Evolutionary conservation across 2,329 filamentous ascomycete species (phyloP), one percentile per base, ranked within the genome.

Genomic region (Magnaporthales sp.): DNA sequence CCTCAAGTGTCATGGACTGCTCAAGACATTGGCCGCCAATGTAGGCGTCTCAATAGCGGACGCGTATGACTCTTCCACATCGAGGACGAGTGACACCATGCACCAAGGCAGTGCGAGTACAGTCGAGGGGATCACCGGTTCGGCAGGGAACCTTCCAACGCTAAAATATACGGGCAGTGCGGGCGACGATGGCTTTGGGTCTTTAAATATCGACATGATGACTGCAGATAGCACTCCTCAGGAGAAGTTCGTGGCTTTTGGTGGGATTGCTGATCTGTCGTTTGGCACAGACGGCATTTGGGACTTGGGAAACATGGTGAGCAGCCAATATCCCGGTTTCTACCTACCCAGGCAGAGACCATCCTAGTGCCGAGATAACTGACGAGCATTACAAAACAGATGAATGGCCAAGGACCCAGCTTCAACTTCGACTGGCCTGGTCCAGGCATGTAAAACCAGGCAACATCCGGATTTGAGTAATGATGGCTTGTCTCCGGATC

Each of bases 241-340:
- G 10, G 63, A 65, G 51, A 29, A 24, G 38, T 31, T 65, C 19
- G 27, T 65, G 19, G 63, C 63, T 30, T 65, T 65, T 30, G 63
- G 63, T n/a, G 63, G 46, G 1, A 56, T 60, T 5, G 63, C 51
- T 6, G 51, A 31, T 11, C 13, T 65, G 19, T 27, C 31, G 7
- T 54, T 58, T 46, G 46, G n/a, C 27, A 65, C 29, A 46, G 63
- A 65, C 9, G 31, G 27, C 5, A 29, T 19, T 24, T 65, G 63
- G 63, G 46, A 51, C 6, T 54, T 51, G 15, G 63, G 58, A 27
- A 54, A 24, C 24, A 58, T 65, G 22, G 63, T 65, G 26, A 65
- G 63, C 10, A 22, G 11, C 6, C 22, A 6, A 30, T 13, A 22
- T 63, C 26, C 29, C 26, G 11, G 9, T 10, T 4, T 2, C 15